A percentile compares a stretch with the other conserved stretches of the same genome.
Evolutionary conservation across 495 filamentous ascomycete genomes (phyloP).

Genomic region (Penicillium odoratum): DNA sequence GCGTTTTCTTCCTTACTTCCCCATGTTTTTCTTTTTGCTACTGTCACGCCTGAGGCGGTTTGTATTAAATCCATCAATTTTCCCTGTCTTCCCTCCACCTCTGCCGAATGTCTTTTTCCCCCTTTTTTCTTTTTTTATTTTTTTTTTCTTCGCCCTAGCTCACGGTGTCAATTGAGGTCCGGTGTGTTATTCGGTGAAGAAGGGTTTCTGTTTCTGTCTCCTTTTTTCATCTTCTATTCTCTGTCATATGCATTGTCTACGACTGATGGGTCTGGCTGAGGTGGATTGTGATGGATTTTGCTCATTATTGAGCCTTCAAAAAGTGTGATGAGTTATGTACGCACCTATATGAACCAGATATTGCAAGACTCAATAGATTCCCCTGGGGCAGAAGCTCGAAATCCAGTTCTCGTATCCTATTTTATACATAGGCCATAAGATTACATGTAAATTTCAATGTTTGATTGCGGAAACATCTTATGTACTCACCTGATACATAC

Average conservation of each 20-base stretch:
- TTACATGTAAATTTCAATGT: too few species aligned
- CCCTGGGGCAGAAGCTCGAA: background rate
- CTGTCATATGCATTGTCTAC: conserved; percentile 24
- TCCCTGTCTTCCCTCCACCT: conserved; percentile 18
- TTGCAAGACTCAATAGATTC: conserved; percentile 18
- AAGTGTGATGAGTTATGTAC: conserved; percentile 36
- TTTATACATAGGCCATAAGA: too few species aligned
- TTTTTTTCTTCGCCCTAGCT: conserved; percentile 20
- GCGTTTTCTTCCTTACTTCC: conserved; percentile 16
- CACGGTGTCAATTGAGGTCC: conserved; percentile 30
- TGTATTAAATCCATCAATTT: conserved; percentile 43
- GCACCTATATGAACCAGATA: conserved; percentile 28
- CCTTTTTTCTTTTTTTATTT: conserved; percentile 13
- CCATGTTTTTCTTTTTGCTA: conserved; percentile 27
- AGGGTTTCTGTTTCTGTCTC: conserved; percentile 20
- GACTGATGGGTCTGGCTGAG: conserved; percentile 25
- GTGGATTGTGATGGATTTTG: conserved; percentile 24
- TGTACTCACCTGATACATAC: too few species aligned
- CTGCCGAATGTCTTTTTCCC: conserved; percentile 11
- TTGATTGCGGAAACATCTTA: too few species aligned
- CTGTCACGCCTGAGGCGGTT: conserved; percentile 28
- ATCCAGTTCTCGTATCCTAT: background rate
- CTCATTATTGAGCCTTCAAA: conserved; percentile 28
- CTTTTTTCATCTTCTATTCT: conserved; percentile 18
- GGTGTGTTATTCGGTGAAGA: conserved; percentile 27